Evolutionary conservation across 2,329 filamentous ascomycete genomes (phyloP), one percentile per base, ranked within the genome.

Genomic region (Neofusicoccum cordaticola): DNA sequence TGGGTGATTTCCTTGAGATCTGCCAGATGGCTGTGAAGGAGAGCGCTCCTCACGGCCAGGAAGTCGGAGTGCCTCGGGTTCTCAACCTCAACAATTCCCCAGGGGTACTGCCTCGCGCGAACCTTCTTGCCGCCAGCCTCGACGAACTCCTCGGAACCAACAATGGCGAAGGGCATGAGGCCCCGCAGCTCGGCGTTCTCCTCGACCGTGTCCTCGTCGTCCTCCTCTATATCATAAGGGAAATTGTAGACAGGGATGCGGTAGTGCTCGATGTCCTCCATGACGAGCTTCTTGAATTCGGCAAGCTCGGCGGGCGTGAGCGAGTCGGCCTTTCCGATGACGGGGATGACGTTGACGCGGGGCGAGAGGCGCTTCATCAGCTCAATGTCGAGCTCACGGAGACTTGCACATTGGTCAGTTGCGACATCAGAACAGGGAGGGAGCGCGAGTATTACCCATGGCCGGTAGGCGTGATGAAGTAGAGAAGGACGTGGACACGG

Each of bases 261-360:
- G 85, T 99, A 99, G 82, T 99, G 95, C 83, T 99, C 95, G 72
- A 99, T 99, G 78, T 99, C 95, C 84, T 99, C 95, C 95, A 99
- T 99, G 76, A 99, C 93, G 67, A 99, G 87, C 86, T 98, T 99
- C 88, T 99, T 99, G 71, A 94, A 98, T 82, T 99, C 95, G 71
- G 95, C 95, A 69, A 99, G 86, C 83, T 99, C 95, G 71, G 92
- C 90, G 44, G 95, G 95, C 64, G 95, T 99, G 68, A 99, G 89
- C 22, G 95, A 96, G 79, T 99, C 95, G 77, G 95, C 95, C 80
- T 97, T 97, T 76, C 95, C 95, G 78, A 99, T 97, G 73, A 99
- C 95, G 68, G 95, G 95, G 71, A 99, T 99, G 72, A 99, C 95
- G 79, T 99, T 99, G 81, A 96, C 94, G 77, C 95, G 93, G 68